Percentiles rank a stretch among this genome's conserved stretches.
These are phyloP conservation scores for Setomelanomma holmii DNA, from an alignment of 2,329 filamentous ascomycete genomes.

Conservation along the genomic window DNA sequence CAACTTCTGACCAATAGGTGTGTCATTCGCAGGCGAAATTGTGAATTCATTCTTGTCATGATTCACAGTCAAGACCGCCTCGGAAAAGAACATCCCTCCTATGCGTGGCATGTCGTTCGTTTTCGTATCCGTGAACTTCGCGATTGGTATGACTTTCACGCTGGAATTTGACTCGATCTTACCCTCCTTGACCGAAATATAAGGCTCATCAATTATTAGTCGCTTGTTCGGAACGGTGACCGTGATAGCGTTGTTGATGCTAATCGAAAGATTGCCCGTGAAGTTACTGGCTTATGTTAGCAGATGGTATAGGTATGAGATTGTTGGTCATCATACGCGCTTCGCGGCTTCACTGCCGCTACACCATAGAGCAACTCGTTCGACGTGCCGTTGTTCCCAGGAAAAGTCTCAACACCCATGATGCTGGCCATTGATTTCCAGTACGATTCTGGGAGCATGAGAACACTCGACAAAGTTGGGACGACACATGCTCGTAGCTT, in stretches of 20 bases:
- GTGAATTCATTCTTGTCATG: constrained; percentile 10
- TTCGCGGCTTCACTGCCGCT: neutral
- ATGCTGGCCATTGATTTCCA: constrained; percentile 1
- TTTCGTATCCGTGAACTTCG: neutral
- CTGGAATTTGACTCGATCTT: neutral
- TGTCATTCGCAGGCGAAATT: constrained; percentile 1
- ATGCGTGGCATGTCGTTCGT: constrained; percentile 8
- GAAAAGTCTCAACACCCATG: neutral
- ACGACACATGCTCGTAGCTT: constrained; percentile 2
- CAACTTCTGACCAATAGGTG: neutral
- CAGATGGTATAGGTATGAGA: neutral
- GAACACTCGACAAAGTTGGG: neutral
- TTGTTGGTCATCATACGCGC: neutral
- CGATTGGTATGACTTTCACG: constrained; percentile 2
- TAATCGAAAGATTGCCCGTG: constrained; percentile 3
- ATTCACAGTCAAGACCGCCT: constrained; percentile 8
- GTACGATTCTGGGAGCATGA: neutral
- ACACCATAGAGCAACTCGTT: neutral
- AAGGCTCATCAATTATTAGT: constrained; percentile 10
- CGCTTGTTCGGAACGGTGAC: constrained; percentile 4
- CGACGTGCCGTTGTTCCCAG: neutral
- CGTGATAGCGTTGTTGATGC: neutral
- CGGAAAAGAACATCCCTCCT: constrained; percentile 11
- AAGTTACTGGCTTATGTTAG: neutral
- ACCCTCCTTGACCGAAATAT: constrained; percentile 2